These are phyloP conservation scores for Oemleria cerasiformis DNA, from an alignment of 306 rosid species.

Conservation along the genomic window DNA sequence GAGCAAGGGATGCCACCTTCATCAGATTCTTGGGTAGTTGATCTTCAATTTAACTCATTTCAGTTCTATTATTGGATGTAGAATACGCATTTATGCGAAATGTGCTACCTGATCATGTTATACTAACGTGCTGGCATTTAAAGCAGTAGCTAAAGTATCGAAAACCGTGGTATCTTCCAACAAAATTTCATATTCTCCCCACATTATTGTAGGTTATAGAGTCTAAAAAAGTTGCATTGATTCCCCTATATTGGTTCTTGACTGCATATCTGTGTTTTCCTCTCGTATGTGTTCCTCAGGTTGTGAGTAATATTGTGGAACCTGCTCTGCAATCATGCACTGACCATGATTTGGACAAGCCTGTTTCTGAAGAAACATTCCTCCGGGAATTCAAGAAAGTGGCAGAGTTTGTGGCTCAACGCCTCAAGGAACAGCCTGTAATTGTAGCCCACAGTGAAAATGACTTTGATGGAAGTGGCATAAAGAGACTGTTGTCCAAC, in stretches of 20 bases:
- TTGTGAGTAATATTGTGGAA: conserved; percentile 59
- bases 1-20: conserved; percentile 95
- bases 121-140: background rate
- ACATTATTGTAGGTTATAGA: background rate
- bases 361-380: conserved; percentile 65
- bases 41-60: background rate
- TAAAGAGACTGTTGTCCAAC: conserved; percentile 73
- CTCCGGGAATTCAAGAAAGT: conserved; percentile 72
- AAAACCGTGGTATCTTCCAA: background rate
- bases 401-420: conserved; percentile 44
- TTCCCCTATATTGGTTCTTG: background rate
- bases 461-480: conserved; percentile 76
- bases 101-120: background rate
- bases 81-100: background rate
- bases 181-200: background rate
- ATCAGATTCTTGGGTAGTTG: conserved; percentile 84
- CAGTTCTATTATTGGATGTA: background rate
- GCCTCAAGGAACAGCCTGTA: conserved; percentile 64
- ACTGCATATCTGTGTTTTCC: background rate
- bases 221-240: background rate
- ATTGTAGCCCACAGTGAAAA: conserved; percentile 91
- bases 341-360: conserved; percentile 42
- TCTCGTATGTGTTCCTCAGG: conserved; percentile 36
- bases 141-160: background rate
- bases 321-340: conserved; percentile 52